Base-by-base conservation (phyloP, 2,329 filamentous ascomycete genomes). In the Aspergillus niger region DNA sequence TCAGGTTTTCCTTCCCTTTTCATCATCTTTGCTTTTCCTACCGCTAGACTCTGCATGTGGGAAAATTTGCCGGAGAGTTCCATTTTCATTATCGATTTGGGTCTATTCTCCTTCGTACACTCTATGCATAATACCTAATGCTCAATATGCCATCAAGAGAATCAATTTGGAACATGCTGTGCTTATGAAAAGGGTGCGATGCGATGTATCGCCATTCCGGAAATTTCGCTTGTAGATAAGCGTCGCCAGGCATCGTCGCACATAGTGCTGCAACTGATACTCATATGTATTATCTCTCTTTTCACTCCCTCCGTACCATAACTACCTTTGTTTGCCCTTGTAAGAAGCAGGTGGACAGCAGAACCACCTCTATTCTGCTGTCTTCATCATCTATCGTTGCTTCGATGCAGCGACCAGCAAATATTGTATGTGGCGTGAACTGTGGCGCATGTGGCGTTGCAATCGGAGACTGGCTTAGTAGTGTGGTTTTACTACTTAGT, bases 371-470 rank as follows among this genome's bases (percentile, higher is more conserved):
- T 36, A 36, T 36, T 5, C 11, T 36, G 32, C 11, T 5, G 32
- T 36, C 32, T 36, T 36, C 32, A 36, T 36, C 32, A 36, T 36
- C 32, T 36, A 13, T 24, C 41, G 11, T 30, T 30, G 28, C 17
- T 22, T 11, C 41, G 17, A 20, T 44, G 17, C 4, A 44, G 41
- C 17, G 41, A 44, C 17, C 41, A 44, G 17, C 41, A 22, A 11
- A 44, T 8, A 17, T 43, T 11, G 20, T 32, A 30, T 32, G 47
- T 50, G 47, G 47, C 47, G 47, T 15, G 17, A 20, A 13, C n/a
- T 44, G 53, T 47, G 53, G 53, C 53, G 53, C 39, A 39, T 17
- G 53, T 47, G 53, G 41, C 53, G 53, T 36, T 28, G 26, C 39
- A 44, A 55, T 32, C 39, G 20, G 39, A 47, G 15, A 30, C 26